Evolutionary conservation across 805 yeast species (phyloP).

Genomic region (Kuraishia molischiana): DNA sequence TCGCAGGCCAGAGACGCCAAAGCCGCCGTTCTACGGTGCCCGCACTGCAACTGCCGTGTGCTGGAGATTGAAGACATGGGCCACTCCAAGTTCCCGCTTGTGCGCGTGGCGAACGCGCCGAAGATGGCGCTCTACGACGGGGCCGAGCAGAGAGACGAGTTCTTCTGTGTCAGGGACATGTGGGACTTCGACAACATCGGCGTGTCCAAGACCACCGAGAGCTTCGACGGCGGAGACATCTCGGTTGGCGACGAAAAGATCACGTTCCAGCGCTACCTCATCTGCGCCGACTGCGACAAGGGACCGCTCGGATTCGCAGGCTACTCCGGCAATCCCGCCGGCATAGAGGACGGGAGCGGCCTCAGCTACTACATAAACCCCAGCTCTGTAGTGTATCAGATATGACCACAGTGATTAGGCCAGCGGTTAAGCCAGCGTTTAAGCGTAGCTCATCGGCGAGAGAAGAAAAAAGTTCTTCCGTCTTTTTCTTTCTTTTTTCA

Average conservation of each 20-base stretch:
- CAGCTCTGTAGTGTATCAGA: not conserved
- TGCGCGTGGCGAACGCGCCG: not conserved
- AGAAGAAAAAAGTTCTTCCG: too few relatives aligned
- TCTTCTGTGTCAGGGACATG: conserved; percentile 41
- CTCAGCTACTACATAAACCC: not conserved
- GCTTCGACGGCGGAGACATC: conserved; percentile 8
- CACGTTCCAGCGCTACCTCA: conserved; percentile 40
- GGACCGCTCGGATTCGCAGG: conserved; percentile 74
- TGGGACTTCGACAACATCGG: conserved; percentile 81
- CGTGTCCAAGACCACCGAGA: conserved; percentile 38
- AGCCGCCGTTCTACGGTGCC: not conserved
- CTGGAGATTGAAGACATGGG: not conserved
- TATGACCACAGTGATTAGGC: too few relatives aligned
- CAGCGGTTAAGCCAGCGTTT: too few relatives aligned
- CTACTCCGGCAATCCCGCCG: conserved; percentile 13
- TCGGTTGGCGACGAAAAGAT: conserved; percentile 10
- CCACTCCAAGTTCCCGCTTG: not conserved
- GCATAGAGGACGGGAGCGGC: conserved; percentile 8
- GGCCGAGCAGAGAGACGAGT: conserved; percentile 9
- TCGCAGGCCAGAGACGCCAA: too few relatives aligned
- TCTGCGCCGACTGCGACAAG: conserved; percentile 69
- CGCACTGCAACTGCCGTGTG: not conserved
- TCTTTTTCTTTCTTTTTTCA: too few relatives aligned
- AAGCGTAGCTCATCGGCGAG: too few relatives aligned
- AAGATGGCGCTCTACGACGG: not conserved